Conservation (phyloP, 306 rosid species). For the Pachyrhizus erosus region DNA sequence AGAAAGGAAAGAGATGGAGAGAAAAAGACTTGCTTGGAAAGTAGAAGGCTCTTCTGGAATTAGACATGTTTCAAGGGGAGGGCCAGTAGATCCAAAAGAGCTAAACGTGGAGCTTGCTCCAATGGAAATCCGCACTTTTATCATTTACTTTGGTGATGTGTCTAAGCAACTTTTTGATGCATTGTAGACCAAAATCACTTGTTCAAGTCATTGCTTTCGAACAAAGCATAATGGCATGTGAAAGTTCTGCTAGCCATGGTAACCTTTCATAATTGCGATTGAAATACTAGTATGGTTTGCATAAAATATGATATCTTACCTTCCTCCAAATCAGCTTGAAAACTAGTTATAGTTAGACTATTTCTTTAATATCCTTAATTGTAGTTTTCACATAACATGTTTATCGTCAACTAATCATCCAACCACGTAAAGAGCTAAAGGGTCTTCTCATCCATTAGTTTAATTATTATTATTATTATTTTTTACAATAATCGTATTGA, state of each 20-base stretch:
- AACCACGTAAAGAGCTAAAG: not conserved
- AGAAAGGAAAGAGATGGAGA: conserved; percentile 87
- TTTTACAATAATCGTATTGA: no score
- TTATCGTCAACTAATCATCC: not conserved
- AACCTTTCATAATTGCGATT: not conserved
- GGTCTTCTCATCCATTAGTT: no score
- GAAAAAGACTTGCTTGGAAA: conserved; percentile 81
- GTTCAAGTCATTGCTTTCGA: conserved; percentile 38
- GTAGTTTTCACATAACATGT: not conserved
- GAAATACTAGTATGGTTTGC: not conserved
- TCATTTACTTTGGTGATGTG: conserved; percentile 47
- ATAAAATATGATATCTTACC: not conserved
- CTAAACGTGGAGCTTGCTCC: conserved; percentile 86
- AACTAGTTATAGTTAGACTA: not conserved
- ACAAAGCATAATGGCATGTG: conserved; percentile 11
- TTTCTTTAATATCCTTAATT: not conserved
- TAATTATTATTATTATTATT: no score
- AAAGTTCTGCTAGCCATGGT: conserved; percentile 13
- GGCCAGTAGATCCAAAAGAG: conserved; percentile 69
- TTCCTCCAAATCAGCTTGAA: not conserved
- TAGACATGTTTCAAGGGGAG: conserved; percentile 66
- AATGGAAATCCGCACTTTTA: conserved; percentile 88
- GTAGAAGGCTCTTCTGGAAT: conserved; percentile 56
- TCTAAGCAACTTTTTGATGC: conserved; percentile 45
- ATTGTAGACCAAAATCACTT: conserved; percentile 32